Conservation (phyloP, 2,329 filamentous ascomycete species). For the Phaeosphaeria sp. region DNA sequence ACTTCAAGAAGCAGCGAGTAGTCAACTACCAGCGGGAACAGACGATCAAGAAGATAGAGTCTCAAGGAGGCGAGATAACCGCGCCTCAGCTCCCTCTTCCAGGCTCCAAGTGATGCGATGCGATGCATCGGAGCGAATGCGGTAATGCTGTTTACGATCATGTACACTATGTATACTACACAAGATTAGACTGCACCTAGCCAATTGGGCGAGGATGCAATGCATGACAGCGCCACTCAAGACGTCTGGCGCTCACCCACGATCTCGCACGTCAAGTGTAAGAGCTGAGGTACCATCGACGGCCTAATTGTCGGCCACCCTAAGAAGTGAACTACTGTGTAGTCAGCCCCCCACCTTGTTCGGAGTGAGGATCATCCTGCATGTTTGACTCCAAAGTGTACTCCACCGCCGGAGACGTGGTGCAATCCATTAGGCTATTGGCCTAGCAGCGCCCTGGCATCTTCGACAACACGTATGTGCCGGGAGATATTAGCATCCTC, state of each 20-base stretch:
- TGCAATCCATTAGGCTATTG: not conserved
- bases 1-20: conserved; percentile 96
- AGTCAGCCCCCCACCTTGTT: not conserved
- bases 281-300: not conserved
- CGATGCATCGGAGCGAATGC: not conserved
- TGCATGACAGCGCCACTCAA: conserved; percentile 4
- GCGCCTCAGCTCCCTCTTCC: conserved; percentile 43
- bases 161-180: conserved; percentile 39
- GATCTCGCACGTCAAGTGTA: not conserved
- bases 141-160: conserved; percentile 14
- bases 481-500: not conserved
- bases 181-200: conserved; percentile 16
- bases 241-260: conserved; percentile 7
- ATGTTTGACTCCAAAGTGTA: not conserved
- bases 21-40: conserved; percentile 88
- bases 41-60: conserved; percentile 58
- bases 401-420: not conserved
- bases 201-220: conserved; percentile 14
- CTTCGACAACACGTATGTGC: not conserved
- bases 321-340: not conserved
- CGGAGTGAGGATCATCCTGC: not conserved
- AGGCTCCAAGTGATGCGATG: conserved; percentile 22
- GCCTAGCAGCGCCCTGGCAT: not conserved
- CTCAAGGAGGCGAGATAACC: conserved; percentile 50
- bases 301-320: not conserved